Conservation (phyloP, 768 basidiomycete genomes). For the Hydnomerulius pinastri region DNA sequence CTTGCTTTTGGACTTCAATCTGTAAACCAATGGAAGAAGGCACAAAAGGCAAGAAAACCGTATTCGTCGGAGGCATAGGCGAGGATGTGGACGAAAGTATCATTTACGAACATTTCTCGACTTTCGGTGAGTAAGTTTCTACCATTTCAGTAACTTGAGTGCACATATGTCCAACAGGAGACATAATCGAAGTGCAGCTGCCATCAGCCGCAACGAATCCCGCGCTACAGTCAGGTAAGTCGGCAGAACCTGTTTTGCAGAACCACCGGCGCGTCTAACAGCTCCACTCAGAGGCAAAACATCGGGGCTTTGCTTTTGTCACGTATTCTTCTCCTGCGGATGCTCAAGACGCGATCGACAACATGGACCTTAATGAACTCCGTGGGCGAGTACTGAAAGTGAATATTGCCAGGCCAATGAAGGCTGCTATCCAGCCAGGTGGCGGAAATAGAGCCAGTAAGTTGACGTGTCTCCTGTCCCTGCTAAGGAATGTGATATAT, state of each 20-base stretch:
- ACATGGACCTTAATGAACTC: conserved; percentile 95
- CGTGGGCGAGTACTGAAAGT: conserved; percentile 76
- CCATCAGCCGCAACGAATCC: conserved; percentile 79
- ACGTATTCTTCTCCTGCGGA: conserved; percentile 80
- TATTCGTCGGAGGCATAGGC: conserved; percentile 81
- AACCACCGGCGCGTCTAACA: conserved; percentile 9
- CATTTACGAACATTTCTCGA: conserved; percentile 78
- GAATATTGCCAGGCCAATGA: conserved; percentile 84
- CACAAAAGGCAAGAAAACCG: conserved; percentile 79
- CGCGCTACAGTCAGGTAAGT: conserved; percentile 58
- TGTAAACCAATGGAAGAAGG: conserved; percentile 69
- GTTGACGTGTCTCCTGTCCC: conserved; percentile 27
- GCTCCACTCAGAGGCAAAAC: conserved; percentile 59
- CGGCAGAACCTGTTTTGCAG: conserved; percentile 5
- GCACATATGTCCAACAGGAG: conserved; percentile 53
- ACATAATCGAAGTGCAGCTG: conserved; percentile 89
- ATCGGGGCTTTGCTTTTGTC: conserved; percentile 93
- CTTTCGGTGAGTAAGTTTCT: conserved; percentile 67
- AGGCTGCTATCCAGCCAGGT: conserved; percentile 60
- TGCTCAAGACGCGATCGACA: conserved; percentile 97
- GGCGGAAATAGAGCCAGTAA: conserved; percentile 75
- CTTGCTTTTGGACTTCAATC: background rate
- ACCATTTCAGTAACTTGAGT: background rate
- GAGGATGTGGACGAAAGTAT: conserved; percentile 81
- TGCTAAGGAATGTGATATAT: conserved; percentile 2